Percentiles rank a stretch among this genome's conserved stretches.
Conservation (phyloP, 345 rosid species). For the Rhodomyrtus tomentosa region DNA sequence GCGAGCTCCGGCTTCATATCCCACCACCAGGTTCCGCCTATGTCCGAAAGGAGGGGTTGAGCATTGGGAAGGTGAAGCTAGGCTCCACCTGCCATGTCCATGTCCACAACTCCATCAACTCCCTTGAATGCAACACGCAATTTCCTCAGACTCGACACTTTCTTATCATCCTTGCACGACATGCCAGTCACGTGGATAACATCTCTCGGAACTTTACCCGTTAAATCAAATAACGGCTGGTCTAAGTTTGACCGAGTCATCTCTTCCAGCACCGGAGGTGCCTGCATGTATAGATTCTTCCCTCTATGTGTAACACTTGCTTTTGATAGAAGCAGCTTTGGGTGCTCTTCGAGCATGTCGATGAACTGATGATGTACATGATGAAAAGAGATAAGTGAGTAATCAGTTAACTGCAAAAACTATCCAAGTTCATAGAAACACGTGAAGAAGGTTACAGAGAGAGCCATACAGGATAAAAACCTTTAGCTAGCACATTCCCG, state of each 20-base stretch:
- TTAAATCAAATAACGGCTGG: conserved; percentile 51
- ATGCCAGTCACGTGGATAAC: conserved; percentile 46
- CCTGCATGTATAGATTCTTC: conserved; percentile 81
- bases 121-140: conserved; percentile 66
- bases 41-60: not conserved
- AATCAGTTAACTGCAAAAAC: not conserved
- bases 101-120: conserved; percentile 50
- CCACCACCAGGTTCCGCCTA: not conserved
- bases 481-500: not conserved
- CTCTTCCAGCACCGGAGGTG: conserved; percentile 89
- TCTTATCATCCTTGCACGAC: conserved; percentile 39
- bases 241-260: conserved; percentile 67
- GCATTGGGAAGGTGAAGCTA: not conserved
- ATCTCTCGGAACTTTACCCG: conserved; percentile 54
- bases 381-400: not conserved
- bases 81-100: conserved; percentile 85
- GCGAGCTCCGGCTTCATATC: not conserved
- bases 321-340: conserved; percentile 56
- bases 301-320: conserved; percentile 59
- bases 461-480: not conserved
- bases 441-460: no score
- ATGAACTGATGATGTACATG: conserved; percentile 37
- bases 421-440: not conserved
- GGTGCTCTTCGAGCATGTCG: conserved; percentile 67
- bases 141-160: conserved; percentile 44